A percentile compares a stretch with the other conserved stretches of the same genome.
Evolutionary conservation across 257 asterid species (phyloP).

Genomic region (Petunia secreta): DNA sequence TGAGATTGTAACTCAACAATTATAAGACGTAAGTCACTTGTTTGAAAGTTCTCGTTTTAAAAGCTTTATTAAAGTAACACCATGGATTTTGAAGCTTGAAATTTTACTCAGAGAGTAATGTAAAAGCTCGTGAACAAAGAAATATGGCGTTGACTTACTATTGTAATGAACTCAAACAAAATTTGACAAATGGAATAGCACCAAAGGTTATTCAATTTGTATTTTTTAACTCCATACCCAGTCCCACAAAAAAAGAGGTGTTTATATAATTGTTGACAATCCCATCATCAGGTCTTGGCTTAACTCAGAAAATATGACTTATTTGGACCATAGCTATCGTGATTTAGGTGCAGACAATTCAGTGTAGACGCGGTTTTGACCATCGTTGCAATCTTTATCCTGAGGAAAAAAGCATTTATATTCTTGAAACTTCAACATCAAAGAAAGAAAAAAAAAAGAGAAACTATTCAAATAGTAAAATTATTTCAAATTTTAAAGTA

Average conservation of each 20-base stretch:
- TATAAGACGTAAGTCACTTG: no score
- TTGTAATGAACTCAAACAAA: neutral
- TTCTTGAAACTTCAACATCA: slow-evolving; percentile 10
- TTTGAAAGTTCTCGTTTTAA: no score
- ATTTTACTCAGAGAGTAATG: neutral
- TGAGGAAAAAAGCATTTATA: neutral
- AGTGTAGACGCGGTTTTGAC: slow-evolving; percentile 18
- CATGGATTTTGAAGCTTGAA: no score
- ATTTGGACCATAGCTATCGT: slow-evolving; percentile 16
- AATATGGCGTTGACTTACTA: slow-evolving; percentile 8
- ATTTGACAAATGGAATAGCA: neutral
- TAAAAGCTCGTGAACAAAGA: neutral
- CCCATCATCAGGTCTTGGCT: neutral
- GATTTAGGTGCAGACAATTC: neutral
- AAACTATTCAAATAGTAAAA: neutral
- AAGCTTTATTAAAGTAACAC: no score
- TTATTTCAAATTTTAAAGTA: neutral
- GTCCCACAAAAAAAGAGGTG: neutral
- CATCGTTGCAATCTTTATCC: neutral
- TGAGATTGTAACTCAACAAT: no score
- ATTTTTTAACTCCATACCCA: neutral
- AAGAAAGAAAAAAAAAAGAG: neutral
- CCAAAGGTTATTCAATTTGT: neutral
- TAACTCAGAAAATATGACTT: slow-evolving; percentile 17
- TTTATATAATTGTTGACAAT: neutral